Percentiles rank a stretch among this genome's conserved stretches.
These are phyloP conservation scores for Penicillium sp. DNA, from an alignment of 2,329 filamentous ascomycete genomes.

Conservation along the genomic window DNA sequence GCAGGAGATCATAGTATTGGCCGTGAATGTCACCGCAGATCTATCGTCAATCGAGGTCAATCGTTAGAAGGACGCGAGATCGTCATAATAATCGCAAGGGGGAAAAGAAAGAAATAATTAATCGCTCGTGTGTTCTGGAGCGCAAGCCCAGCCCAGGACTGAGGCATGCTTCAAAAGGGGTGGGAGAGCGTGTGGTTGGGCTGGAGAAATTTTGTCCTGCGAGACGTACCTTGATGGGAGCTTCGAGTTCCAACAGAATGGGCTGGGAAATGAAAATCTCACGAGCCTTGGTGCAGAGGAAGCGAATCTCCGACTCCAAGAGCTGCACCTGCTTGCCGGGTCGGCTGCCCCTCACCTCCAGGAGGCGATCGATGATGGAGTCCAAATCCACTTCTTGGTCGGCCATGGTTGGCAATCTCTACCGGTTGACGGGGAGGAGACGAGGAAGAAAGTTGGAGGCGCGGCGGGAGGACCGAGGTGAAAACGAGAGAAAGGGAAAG, in stretches of 20 bases:
- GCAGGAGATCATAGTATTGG: constrained; percentile 96
- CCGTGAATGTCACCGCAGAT: constrained; percentile 99
- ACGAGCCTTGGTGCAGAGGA: constrained; percentile 93
- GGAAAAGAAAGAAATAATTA: not conserved
- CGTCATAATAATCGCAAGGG: not conserved
- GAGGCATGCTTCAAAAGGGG: too few species aligned
- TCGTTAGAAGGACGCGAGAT: constrained; percentile 12
- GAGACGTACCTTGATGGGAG: constrained; percentile 83
- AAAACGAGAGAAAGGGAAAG: constrained; percentile 23
- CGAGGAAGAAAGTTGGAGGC: constrained; percentile 17
- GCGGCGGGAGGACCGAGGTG: constrained; percentile 22
- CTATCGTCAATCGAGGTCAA: constrained; percentile 44
- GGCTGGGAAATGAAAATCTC: constrained; percentile 99
- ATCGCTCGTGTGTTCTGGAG: too few species aligned
- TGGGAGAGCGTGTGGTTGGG: too few species aligned
- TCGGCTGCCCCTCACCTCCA: constrained; percentile 95
- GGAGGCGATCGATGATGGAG: constrained; percentile 96
- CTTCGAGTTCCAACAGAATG: constrained; percentile 93
- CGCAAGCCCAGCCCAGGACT: too few species aligned
- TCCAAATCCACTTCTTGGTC: constrained; percentile 93
- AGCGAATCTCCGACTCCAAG: constrained; percentile 91
- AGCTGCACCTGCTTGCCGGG: constrained; percentile 98
- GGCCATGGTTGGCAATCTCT: constrained; percentile 55
- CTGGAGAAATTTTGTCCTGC: not conserved
- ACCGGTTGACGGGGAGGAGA: constrained; percentile 24